Evolutionary conservation across 345 rosid genomes (phyloP).

Genomic region (Nephelium lappaceum): DNA sequence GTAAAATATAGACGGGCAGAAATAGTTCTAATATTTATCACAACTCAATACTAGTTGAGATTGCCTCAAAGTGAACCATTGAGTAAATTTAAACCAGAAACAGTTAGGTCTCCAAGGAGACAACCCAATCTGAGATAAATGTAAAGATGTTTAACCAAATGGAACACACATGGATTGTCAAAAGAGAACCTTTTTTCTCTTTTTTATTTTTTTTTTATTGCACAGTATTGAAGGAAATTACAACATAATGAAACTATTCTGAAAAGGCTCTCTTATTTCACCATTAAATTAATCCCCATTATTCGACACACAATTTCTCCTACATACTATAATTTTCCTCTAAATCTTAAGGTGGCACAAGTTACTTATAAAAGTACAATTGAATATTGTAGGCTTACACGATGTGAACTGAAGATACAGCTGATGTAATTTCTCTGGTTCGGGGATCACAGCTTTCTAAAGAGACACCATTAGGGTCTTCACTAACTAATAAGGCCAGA

Average conservation of each 20-base stretch:
- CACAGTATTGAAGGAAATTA: background rate
- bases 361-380: slow-evolving; percentile 10
- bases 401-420: slow-evolving; percentile 57
- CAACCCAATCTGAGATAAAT: background rate
- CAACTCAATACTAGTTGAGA: background rate
- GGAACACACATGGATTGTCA: background rate
- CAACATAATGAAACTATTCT: background rate
- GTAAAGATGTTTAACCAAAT: background rate
- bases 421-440: slow-evolving; percentile 55
- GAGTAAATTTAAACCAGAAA: background rate
- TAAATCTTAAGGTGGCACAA: background rate
- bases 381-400: slow-evolving; percentile 32
- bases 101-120: background rate
- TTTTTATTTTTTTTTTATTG: background rate
- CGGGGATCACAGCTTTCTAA: slow-evolving; percentile 85
- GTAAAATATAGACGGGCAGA: background rate
- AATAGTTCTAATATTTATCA: background rate
- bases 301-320: background rate
- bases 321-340: slow-evolving; percentile 8
- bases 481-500: slow-evolving; percentile 82
- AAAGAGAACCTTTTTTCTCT: background rate
- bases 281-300: background rate
- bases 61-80: background rate
- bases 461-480: slow-evolving; percentile 87
- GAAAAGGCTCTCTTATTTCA: background rate